phyloP scores from a whole-genome alignment of 2,329 filamentous ascomycete genomes.

The Beauveria medogensis region DNA sequence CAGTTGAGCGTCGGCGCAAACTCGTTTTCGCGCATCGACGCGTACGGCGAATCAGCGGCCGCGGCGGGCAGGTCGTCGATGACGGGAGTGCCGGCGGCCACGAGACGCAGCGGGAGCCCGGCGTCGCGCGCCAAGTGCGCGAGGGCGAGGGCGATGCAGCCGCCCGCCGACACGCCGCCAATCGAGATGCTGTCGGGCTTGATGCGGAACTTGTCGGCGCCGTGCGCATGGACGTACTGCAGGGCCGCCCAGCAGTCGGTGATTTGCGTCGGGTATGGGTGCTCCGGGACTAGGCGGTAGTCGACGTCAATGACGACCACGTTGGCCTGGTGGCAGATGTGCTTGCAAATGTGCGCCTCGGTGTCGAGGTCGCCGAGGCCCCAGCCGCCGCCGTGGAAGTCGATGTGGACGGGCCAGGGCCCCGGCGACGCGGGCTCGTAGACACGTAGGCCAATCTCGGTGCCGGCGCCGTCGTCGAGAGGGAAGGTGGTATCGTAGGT shows the following conservation, averaged over 20 bases:
- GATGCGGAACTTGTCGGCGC: conserved; percentile 29
- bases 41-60: conserved; percentile 29
- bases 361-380: conserved; percentile 42
- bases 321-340: conserved; percentile 34
- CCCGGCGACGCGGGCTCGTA: conserved; percentile 34
- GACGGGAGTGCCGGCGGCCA: conserved; percentile 32
- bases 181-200: conserved; percentile 30
- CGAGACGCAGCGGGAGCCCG: conserved; percentile 27
- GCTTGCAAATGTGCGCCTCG: conserved; percentile 40
- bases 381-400: conserved; percentile 43
- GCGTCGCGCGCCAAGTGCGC: conserved; percentile 33
- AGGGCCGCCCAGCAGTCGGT: conserved; percentile 42
- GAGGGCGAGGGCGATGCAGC: conserved; percentile 28
- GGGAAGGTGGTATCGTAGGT: conserved; percentile 30
- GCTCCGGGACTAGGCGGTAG: conserved; percentile 44
- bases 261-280: conserved; percentile 38
- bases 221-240: conserved; percentile 28
- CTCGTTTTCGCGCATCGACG: conserved; percentile 33
- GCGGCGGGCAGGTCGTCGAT: conserved; percentile 33
- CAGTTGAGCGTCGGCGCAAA: conserved; percentile 36
- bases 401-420: conserved; percentile 38
- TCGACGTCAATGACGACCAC: conserved; percentile 42
- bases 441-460: conserved; percentile 29
- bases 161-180: conserved; percentile 39
- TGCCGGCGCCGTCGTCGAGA: conserved; percentile 22